Evolutionary conservation across 176 grass and related monocot species (phyloP).

Genomic region (Zoysia pacifica): DNA sequence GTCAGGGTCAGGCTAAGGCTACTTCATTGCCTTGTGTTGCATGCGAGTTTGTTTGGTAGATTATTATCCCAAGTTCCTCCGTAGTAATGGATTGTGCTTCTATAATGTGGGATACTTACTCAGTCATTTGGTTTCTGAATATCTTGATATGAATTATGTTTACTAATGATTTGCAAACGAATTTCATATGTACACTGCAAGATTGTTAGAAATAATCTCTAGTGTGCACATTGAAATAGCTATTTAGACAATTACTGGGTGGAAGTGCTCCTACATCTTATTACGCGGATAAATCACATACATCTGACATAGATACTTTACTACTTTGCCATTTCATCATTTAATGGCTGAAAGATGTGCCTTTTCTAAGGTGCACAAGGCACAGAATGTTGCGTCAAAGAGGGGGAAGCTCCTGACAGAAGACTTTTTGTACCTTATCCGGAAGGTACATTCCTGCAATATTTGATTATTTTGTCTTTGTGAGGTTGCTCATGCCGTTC

Average conservation of each 20-base stretch:
- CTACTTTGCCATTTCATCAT: slow-evolving; percentile 18
- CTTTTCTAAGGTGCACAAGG: slow-evolving; percentile 82
- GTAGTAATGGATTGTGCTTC: not conserved
- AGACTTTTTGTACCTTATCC: slow-evolving; percentile 94
- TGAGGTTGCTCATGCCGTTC: not conserved
- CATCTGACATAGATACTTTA: not conserved
- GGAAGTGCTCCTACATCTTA: not conserved
- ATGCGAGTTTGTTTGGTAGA: not conserved
- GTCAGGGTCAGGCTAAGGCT: not conserved
- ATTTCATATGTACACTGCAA: not conserved
- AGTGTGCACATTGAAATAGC: not conserved
- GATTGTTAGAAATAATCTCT: not conserved
- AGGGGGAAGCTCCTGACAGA: slow-evolving; percentile 94
- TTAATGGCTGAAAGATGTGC: slow-evolving; percentile 15
- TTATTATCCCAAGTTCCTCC: not conserved
- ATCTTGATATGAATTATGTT: not conserved
- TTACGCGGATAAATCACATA: not conserved
- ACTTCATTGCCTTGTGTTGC: not conserved
- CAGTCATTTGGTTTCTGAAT: not conserved
- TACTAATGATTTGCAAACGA: not conserved
- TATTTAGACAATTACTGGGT: not conserved
- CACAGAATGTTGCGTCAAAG: slow-evolving; percentile 85
- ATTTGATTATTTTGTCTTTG: slow-evolving; percentile 20
- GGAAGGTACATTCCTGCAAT: slow-evolving; percentile 62
- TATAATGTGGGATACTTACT: not conserved